Evolutionary conservation across 345 rosid species (phyloP).

Genomic region (Firmiana major): DNA sequence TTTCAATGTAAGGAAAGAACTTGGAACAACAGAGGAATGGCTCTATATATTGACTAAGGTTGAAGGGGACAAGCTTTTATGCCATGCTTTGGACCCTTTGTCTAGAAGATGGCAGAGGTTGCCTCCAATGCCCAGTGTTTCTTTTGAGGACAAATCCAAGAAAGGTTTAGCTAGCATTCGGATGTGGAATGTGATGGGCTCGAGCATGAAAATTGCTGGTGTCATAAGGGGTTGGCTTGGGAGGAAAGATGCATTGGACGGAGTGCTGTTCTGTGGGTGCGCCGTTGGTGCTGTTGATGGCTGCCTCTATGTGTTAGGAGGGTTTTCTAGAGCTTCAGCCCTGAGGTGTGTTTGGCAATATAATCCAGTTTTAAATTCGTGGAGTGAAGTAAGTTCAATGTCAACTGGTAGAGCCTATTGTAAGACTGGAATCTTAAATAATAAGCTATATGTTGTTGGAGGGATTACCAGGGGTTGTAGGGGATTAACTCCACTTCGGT

Average conservation of each 20-base stretch:
- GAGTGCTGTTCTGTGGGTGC: conserved; percentile 67
- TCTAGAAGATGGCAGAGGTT: no score
- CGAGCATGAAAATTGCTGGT: conserved; percentile 53
- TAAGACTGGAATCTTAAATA: conserved; percentile 67
- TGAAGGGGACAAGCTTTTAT: no score
- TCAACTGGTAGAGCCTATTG: conserved; percentile 68
- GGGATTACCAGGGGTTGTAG: conserved; percentile 65
- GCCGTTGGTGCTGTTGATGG: conserved; percentile 74
- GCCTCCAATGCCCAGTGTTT: no score
- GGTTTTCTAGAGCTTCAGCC: conserved; percentile 59
- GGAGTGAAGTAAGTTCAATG: conserved; percentile 79
- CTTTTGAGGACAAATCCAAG: no score
- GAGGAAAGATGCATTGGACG: conserved; percentile 43
- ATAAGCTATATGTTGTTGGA: conserved; percentile 82
- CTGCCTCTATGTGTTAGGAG: conserved; percentile 77
- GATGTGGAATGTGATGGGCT: conserved; percentile 58
- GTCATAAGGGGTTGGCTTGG: conserved; percentile 70
- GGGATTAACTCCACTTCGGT: conserved; percentile 69
- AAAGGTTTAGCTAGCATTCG: no score
- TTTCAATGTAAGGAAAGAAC: no score
- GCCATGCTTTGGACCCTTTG: no score
- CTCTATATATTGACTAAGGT: no score
- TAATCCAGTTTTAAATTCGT: conserved; percentile 56
- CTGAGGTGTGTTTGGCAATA: conserved; percentile 69
- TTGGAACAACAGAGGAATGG: no score